These are phyloP conservation scores for Dendrobium chrysotoxum DNA, from an alignment of 106 monocot genomes.

Conservation along the genomic window DNA sequence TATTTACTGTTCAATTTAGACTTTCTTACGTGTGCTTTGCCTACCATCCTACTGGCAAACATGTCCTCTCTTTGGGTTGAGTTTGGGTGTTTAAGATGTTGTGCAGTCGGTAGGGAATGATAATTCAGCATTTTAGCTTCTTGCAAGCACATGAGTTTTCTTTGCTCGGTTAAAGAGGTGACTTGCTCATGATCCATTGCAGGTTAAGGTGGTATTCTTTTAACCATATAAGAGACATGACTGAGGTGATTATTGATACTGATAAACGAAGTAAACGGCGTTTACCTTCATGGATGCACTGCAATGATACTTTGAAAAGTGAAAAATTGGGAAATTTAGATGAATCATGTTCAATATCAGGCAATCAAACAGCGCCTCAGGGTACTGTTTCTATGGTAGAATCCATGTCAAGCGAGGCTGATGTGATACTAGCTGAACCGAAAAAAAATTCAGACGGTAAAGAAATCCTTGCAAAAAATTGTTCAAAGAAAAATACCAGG, in stretches of 20 bases:
- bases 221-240: constrained; percentile 9
- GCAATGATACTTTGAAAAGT: constrained; percentile 9
- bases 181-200: neutral
- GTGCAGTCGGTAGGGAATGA: neutral
- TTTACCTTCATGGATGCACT: constrained; percentile 55
- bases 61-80: neutral
- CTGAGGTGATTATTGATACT: constrained; percentile 14
- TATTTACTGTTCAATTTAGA: neutral
- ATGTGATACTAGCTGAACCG: neutral
- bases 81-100: neutral
- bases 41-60: neutral
- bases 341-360: neutral
- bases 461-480: constrained; percentile 9
- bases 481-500: constrained; percentile 10
- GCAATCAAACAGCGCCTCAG: constrained; percentile 9
- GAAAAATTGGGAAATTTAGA: constrained; percentile 9
- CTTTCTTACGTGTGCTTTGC: neutral
- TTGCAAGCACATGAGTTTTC: neutral
- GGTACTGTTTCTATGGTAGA: constrained; percentile 14
- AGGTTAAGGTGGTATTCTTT: neutral
- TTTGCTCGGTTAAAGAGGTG: neutral
- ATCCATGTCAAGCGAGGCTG: constrained; percentile 8
- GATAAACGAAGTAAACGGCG: constrained; percentile 25
- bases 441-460: neutral
- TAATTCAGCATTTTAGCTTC: neutral